Evolutionary conservation across 164 flowering plant genomes (phyloP).

Genomic region (Aristolochia contorta): DNA sequence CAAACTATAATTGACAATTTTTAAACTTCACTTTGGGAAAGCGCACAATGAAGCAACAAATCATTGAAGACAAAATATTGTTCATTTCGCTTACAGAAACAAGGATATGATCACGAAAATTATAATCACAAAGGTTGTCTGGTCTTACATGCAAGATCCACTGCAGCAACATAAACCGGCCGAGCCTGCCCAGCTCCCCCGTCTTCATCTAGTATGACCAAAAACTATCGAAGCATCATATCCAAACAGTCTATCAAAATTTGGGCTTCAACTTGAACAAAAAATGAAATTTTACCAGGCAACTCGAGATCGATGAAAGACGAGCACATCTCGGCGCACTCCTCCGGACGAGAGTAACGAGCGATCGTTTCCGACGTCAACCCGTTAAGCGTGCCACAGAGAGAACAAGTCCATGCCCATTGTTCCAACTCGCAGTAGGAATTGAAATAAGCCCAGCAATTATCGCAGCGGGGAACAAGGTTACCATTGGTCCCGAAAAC

Average conservation of each 20-base stretch:
- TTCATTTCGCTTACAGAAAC: too few relatives aligned
- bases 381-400: constrained; percentile 87
- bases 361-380: constrained; percentile 52
- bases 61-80: too few relatives aligned
- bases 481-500: constrained; percentile 68
- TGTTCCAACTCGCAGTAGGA: constrained; percentile 83
- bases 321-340: constrained; percentile 74
- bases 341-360: constrained; percentile 59
- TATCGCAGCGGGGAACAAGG: constrained; percentile 81
- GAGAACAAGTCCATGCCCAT: constrained; percentile 91
- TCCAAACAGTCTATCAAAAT: neutral
- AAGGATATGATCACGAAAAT: too few relatives aligned
- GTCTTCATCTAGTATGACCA: constrained; percentile 43
- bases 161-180: constrained; percentile 93
- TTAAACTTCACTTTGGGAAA: too few relatives aligned
- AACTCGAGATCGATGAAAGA: constrained; percentile 93
- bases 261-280: neutral
- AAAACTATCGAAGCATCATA: constrained; percentile 6
- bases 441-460: constrained; percentile 96
- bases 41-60: too few relatives aligned
- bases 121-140: neutral
- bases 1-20: too few relatives aligned
- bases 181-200: constrained; percentile 65
- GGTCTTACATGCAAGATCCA: constrained; percentile 83
- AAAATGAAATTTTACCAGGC: constrained; percentile 32